Evolutionary conservation across 176 grass and related monocot species (phyloP), one percentile per base, ranked within the genome.

Genomic region (Dendrocalamus sinicus): DNA sequence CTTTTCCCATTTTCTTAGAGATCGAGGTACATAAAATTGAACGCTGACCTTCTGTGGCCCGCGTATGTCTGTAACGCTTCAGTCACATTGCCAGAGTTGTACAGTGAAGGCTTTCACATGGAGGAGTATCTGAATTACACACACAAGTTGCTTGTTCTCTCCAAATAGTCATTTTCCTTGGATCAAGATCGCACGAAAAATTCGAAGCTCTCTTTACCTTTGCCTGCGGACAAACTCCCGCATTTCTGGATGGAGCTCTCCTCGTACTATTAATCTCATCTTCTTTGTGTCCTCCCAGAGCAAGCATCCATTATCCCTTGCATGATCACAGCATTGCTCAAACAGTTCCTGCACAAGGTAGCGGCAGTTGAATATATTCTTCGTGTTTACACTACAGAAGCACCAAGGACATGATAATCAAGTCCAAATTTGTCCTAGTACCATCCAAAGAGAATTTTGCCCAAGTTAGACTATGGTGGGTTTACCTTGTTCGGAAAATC

Each of bases 401-500:
- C 5, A 41, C 2, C 13, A 10, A 70, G 17, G 3, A n/a, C 39
- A 74, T n/a, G 43, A 11, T 37, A 71, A 65, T 17, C 55, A 62
- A 73, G 4, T 2, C 30, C 52, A 55, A 70, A 40, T 16, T 32
- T 80, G 68, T 44, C 28, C 9, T 4, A 62, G 19, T 73, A 44
- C 35, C 39, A 9, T 59, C 1, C 24, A 45, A 19, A 44, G 57
- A 61, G 8, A 59, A 14, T 32, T 32, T 40, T 63, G 44, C 54
- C 23, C 12, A 12, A 73, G 13, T 44, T 35, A 7, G 37, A 51
- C 37, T 46, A 61, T 51, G 8, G 9, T 23, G 11, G 37, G 65
- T 78, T 89, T 76, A 97, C 95, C 95, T 87, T 98, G 67, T 86
- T 93, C 61, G 96, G 96, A 23, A 98, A 98, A 83, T 98, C 96